Conservation (phyloP, 202 grass and related monocot species). For the Schoenoplectus tabernaemontani region DNA sequence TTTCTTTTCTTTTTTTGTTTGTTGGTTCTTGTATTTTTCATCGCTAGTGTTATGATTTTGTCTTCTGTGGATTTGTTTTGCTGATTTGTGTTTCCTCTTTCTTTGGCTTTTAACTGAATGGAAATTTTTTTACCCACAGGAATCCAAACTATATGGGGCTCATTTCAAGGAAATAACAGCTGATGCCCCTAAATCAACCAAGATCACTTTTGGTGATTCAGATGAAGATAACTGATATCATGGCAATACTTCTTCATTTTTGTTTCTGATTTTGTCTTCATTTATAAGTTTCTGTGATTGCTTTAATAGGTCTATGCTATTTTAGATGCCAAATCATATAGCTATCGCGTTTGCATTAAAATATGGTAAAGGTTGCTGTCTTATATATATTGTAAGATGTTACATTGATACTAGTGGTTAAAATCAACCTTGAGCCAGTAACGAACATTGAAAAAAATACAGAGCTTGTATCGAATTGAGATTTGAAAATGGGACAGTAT, state of each 20-base stretch:
- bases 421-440: not conserved
- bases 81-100: not conserved
- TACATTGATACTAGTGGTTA: not conserved
- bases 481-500: not conserved
- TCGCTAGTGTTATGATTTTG: not conserved
- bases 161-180: constrained; percentile 85
- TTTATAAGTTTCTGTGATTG: not conserved
- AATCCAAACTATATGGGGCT: constrained; percentile 86
- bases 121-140: constrained; percentile 26
- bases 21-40: not conserved
- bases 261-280: not conserved
- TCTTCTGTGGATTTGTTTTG: not conserved
- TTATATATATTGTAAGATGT: not conserved
- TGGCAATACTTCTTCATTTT: not conserved
- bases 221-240: constrained; percentile 50
- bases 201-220: constrained; percentile 78
- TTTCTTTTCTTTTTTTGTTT: not conserved
- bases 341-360: not conserved
- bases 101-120: not conserved
- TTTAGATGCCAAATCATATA: not conserved
- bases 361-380: not conserved
- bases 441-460: not conserved
- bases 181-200: constrained; percentile 81
- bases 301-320: not conserved
- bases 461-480: not conserved